Conservation (phyloP, 2,329 filamentous ascomycete species). For the Scedosporium dehoogii region DNA sequence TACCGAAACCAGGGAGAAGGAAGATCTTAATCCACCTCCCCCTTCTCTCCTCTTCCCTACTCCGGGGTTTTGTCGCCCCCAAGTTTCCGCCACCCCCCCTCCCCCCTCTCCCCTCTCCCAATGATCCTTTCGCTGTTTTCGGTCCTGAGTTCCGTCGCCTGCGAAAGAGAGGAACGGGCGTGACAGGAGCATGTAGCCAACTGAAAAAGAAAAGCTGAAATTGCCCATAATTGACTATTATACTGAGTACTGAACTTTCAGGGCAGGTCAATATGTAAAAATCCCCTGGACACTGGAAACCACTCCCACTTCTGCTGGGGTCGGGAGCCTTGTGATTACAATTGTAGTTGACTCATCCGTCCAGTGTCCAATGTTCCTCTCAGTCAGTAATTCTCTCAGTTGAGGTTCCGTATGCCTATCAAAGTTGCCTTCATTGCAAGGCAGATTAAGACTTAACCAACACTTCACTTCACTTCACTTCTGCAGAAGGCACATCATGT, state of each 20-base stretch:
- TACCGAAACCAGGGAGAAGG: slow-evolving; percentile 1
- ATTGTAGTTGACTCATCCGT: too few relatives aligned
- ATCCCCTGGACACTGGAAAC: too few relatives aligned
- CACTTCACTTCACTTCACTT: neutral
- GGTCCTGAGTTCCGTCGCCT: neutral
- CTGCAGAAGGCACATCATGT: neutral
- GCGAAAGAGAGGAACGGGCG: neutral
- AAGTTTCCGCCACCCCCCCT: neutral
- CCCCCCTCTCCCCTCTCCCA: neutral
- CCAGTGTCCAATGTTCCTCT: too few relatives aligned
- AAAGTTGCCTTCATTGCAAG: neutral
- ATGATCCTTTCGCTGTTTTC: neutral
- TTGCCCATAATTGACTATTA: too few relatives aligned
- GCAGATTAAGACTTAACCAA: too few relatives aligned
- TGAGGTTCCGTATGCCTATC: neutral
- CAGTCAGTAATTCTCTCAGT: too few relatives aligned
- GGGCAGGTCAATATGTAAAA: too few relatives aligned
- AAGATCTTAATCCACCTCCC: neutral
- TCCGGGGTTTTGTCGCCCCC: neutral
- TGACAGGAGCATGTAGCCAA: neutral
- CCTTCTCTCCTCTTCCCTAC: neutral
- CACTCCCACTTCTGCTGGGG: too few relatives aligned
- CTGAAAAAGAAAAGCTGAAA: neutral
- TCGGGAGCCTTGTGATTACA: too few relatives aligned
- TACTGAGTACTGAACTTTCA: too few relatives aligned